Percentiles rank a stretch among this genome's conserved stretches.
phyloP scores from a whole-genome alignment of 1,284 basidiomycete genomes.

The Vanrija humicola region DNA sequence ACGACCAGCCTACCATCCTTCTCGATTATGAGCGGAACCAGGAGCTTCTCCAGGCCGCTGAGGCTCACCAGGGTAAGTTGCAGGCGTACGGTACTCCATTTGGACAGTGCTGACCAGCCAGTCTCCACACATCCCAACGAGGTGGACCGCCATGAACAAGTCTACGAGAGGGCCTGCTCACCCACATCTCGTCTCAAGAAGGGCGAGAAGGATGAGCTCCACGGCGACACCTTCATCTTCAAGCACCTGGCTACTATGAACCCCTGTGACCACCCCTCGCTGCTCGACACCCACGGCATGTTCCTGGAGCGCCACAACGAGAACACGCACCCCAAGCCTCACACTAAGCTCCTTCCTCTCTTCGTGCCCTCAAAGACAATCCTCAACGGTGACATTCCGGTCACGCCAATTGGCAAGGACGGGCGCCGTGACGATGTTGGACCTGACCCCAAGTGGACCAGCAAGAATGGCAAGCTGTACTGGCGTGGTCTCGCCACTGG shows the following conservation, averaged over 20 bases:
- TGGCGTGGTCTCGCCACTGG: slow-evolving; percentile 49
- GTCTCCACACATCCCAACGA: slow-evolving; percentile 28
- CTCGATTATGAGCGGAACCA: slow-evolving; percentile 38
- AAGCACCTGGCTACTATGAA: slow-evolving; percentile 46
- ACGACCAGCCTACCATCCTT: slow-evolving; percentile 49
- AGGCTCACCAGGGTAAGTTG: slow-evolving; percentile 25
- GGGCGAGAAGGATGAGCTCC: slow-evolving; percentile 37
- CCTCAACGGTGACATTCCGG: slow-evolving; percentile 48
- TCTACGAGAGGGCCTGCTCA: slow-evolving; percentile 44
- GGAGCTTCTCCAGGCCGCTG: slow-evolving; percentile 40
- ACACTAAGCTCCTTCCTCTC: slow-evolving; percentile 47
- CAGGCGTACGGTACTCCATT: not conserved
- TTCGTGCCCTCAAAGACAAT: slow-evolving; percentile 45
- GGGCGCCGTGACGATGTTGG: slow-evolving; percentile 45
- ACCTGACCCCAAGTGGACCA: slow-evolving; percentile 43
- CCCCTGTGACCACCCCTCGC: slow-evolving; percentile 47
- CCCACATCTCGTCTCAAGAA: slow-evolving; percentile 39
- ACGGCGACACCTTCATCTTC: slow-evolving; percentile 42
- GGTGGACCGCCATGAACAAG: slow-evolving; percentile 34
- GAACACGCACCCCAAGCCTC: slow-evolving; percentile 44
- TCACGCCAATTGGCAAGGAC: slow-evolving; percentile 47
- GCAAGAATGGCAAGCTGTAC: slow-evolving; percentile 47
- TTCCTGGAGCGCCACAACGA: slow-evolving; percentile 42
- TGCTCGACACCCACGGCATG: slow-evolving; percentile 49
- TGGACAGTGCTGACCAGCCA: not conserved